These are phyloP conservation scores for Taiozyma sp. DNA, from an alignment of 1,139 yeast genomes.

Conservation along the genomic window DNA sequence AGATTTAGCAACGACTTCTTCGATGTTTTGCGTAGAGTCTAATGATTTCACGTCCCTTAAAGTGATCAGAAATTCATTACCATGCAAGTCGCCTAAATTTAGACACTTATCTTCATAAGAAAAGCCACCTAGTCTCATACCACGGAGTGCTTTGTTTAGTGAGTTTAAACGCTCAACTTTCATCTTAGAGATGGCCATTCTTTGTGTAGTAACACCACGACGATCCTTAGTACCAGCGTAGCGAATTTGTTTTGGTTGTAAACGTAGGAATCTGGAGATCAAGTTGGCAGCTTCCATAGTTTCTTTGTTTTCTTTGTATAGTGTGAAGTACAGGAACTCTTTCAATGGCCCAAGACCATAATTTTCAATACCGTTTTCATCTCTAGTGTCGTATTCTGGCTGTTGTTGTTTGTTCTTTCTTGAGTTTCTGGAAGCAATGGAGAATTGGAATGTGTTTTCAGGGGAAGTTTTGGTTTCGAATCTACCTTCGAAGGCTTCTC, in stretches of 20 bases:
- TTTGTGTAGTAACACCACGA: conserved; percentile 92
- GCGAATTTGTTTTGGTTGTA: conserved; percentile 64
- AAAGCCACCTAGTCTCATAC: conserved; percentile 75
- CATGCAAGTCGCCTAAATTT: conserved; percentile 76
- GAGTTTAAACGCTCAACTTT: conserved; percentile 76
- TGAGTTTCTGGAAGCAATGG: conserved; percentile 39
- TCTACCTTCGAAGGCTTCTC: conserved; percentile 69
- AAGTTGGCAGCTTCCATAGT: conserved; percentile 92
- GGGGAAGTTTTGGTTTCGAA: conserved; percentile 78
- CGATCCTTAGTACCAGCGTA: conserved; percentile 97
- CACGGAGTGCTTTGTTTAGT: conserved; percentile 69
- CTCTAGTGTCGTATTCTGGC: conserved; percentile 41
- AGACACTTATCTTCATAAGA: conserved; percentile 59
- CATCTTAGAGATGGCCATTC: conserved; percentile 65
- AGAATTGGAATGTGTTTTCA: conserved; percentile 58
- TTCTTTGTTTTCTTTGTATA: conserved; percentile 93
- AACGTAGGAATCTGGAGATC: conserved; percentile 65
- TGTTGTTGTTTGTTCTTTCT: conserved; percentile 33
- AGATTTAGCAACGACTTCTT: conserved; percentile 44
- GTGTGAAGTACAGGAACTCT: conserved; percentile 68
- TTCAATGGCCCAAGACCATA: conserved; percentile 64
- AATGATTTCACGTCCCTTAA: conserved; percentile 59
- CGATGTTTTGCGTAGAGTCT: conserved; percentile 24
- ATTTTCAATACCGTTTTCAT: conserved; percentile 39
- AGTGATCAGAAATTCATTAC: conserved; percentile 85